Percentiles rank a stretch among this genome's conserved stretches.
Evolutionary conservation across 495 filamentous ascomycete genomes (phyloP).

Genomic region (Penicillium cataractarum): DNA sequence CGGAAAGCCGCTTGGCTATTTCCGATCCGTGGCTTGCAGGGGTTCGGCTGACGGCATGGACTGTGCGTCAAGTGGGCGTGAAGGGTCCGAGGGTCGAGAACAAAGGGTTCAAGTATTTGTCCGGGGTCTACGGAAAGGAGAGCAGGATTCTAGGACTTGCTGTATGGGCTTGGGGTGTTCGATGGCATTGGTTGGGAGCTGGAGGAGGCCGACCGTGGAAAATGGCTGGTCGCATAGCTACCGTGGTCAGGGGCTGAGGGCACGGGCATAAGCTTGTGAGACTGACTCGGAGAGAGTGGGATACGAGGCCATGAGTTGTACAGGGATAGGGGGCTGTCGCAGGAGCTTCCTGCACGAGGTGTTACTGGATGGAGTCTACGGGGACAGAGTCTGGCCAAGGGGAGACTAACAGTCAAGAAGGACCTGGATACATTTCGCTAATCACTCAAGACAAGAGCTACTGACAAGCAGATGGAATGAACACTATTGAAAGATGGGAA

Average conservation of each 20-base stretch:
- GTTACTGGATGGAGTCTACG: background rate
- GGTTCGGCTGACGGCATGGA: background rate
- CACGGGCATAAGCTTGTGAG: background rate
- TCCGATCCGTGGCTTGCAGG: background rate
- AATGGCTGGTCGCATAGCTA: background rate
- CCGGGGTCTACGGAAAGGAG: background rate
- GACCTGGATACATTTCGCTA: constrained; percentile 11
- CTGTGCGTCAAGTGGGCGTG: background rate
- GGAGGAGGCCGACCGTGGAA: background rate
- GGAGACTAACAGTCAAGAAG: background rate
- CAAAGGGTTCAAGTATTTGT: background rate
- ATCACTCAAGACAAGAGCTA: background rate
- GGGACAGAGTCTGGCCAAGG: background rate
- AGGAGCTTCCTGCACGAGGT: background rate
- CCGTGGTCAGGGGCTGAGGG: background rate
- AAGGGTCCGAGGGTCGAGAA: background rate
- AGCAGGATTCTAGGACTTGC: background rate
- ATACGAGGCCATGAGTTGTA: background rate
- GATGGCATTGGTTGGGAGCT: background rate
- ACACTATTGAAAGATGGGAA: constrained; percentile 10
- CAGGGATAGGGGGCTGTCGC: background rate
- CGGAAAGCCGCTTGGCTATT: background rate
- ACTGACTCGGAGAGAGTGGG: background rate
- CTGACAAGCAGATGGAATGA: constrained; percentile 1
- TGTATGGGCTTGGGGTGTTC: background rate